phyloP scores from a whole-genome alignment of 345 rosid genomes.

The Aegle marmelos region DNA sequence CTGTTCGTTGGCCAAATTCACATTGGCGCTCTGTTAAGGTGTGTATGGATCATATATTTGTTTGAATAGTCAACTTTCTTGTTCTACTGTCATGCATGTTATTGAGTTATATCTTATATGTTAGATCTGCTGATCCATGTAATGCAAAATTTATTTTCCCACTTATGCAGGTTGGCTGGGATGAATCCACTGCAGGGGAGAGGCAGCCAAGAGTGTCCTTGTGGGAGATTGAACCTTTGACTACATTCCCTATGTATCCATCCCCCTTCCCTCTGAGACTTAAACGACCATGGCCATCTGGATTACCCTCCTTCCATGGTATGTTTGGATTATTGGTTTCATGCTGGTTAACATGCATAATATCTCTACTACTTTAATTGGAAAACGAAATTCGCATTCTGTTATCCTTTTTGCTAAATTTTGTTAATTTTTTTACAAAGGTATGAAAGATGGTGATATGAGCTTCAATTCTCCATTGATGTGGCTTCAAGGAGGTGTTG shows the following conservation, averaged over 20 bases:
- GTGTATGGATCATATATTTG: neutral
- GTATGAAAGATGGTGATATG: conserved; percentile 36
- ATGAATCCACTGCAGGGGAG: conserved; percentile 55
- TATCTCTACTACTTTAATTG: neutral
- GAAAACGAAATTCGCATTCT: neutral
- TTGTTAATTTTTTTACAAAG: conserved; percentile 13
- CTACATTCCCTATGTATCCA: conserved; percentile 51
- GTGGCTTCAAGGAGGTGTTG: conserved; percentile 49
- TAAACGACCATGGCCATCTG: conserved; percentile 49
- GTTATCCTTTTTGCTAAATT: neutral
- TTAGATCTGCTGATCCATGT: neutral
- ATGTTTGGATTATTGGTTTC: neutral
- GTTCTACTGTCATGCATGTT: neutral
- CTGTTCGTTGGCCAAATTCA: conserved; percentile 71
- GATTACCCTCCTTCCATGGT: conserved; percentile 43
- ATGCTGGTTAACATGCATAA: neutral
- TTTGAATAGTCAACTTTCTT: neutral
- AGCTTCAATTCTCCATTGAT: conserved; percentile 33
- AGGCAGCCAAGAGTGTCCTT: conserved; percentile 54
- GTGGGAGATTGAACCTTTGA: conserved; percentile 55
- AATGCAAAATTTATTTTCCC: neutral
- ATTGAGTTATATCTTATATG: neutral
- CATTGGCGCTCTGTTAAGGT: conserved; percentile 77
- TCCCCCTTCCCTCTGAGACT: conserved; percentile 44
- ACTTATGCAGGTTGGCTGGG: conserved; percentile 49